A percentile compares a stretch with the other conserved stretches of the same genome.
phyloP scores from a whole-genome alignment of 352 stramenopile genomes.

The Phytopythium kandeliae region DNA sequence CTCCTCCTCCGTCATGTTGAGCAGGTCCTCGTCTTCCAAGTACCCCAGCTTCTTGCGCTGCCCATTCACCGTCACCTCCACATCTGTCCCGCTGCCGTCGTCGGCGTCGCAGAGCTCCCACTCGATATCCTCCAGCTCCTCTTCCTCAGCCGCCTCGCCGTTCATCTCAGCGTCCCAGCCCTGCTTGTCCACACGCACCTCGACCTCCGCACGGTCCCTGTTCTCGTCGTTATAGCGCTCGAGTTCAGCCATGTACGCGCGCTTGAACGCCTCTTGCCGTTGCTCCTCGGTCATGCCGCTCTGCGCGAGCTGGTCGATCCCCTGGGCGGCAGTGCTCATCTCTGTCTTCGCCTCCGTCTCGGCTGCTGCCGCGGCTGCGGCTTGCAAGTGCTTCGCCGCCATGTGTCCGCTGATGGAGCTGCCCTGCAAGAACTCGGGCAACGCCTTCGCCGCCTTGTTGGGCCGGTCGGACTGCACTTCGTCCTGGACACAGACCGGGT shows the following conservation, averaged over 20 bases:
- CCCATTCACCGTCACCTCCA: conserved; percentile 68
- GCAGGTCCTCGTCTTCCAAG: conserved; percentile 75
- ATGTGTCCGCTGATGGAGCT: conserved; percentile 87
- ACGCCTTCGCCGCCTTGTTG: conserved; percentile 45
- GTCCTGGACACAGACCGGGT: conserved; percentile 19
- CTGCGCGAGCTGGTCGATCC: conserved; percentile 47
- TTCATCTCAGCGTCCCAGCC: conserved; percentile 85
- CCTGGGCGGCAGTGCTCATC: conserved; percentile 34
- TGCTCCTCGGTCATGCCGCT: conserved; percentile 80
- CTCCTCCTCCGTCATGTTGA: conserved; percentile 80
- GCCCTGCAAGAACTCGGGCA: conserved; percentile 77
- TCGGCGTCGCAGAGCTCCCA: conserved; percentile 84
- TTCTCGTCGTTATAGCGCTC: conserved; percentile 86
- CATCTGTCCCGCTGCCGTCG: conserved; percentile 25
- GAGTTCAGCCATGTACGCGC: conserved; percentile 76
- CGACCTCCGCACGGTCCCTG: conserved; percentile 65
- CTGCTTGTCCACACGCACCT: conserved; percentile 77
- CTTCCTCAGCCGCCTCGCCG: conserved; percentile 55
- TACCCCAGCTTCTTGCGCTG: conserved; percentile 49
- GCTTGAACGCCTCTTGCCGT: conserved; percentile 76
- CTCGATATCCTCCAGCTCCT: conserved; percentile 76
- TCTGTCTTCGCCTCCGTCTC: conserved; percentile 26
- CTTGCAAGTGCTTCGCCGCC: conserved; percentile 72
- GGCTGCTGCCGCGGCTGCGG: conserved; percentile 10
- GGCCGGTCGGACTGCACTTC: conserved; percentile 48